Evolutionary conservation across 768 basidiomycete genomes (phyloP).

Genomic region (Tubosaeta sp.): DNA sequence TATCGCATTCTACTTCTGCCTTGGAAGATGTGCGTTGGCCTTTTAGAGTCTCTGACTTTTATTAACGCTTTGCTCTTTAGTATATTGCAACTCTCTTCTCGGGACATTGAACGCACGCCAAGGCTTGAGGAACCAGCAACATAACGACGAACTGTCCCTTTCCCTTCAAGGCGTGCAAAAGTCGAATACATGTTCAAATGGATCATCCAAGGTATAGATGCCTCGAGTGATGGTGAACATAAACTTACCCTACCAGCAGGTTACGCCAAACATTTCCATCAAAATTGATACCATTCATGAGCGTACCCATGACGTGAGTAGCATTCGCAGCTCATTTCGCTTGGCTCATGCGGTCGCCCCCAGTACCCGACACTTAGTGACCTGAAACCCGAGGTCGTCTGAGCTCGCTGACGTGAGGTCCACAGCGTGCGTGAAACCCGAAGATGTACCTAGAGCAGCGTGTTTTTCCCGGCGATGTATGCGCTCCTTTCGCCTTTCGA

Average conservation of each 20-base stretch:
- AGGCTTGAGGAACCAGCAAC: slow-evolving; percentile 34
- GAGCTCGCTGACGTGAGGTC: not conserved
- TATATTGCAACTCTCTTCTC: slow-evolving; percentile 59
- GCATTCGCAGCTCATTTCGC: not conserved
- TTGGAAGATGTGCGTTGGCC: slow-evolving; percentile 49
- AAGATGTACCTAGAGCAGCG: not conserved
- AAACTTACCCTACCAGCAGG: slow-evolving; percentile 10
- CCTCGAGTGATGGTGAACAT: not conserved
- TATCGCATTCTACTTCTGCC: slow-evolving; percentile 61
- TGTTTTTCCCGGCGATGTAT: not conserved
- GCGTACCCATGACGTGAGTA: slow-evolving; percentile 36
- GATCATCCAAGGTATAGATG: slow-evolving; percentile 10
- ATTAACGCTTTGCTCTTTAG: slow-evolving; percentile 23
- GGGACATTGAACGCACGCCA: slow-evolving; percentile 58
- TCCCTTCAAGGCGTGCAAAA: slow-evolving; percentile 29
- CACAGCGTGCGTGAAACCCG: too few relatives aligned
- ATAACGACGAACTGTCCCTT: slow-evolving; percentile 27
- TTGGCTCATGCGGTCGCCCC: not conserved
- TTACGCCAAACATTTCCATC: slow-evolving; percentile 47
- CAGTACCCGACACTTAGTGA: slow-evolving; percentile 17
- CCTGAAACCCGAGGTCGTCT: slow-evolving; percentile 18
- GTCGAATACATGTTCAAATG: slow-evolving; percentile 7
- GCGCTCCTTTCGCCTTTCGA: not conserved
- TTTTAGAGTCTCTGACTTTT: not conserved
- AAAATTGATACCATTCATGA: slow-evolving; percentile 65